Conservation (phyloP, 495 filamentous ascomycete genomes). For the Penicillium ochrochloron region DNA sequence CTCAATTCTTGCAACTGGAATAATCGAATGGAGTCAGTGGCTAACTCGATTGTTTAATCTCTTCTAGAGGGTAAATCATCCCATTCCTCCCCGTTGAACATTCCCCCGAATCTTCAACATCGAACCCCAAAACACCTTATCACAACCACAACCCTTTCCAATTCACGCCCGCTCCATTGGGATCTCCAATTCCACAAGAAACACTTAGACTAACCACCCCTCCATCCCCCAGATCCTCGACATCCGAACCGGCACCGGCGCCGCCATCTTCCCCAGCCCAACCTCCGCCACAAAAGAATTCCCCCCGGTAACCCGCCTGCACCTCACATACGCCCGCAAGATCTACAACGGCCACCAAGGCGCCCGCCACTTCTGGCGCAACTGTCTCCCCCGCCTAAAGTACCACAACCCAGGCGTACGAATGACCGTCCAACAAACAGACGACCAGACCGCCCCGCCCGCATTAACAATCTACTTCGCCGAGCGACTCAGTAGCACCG, state of each 20-base stretch:
- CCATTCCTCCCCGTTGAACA: slow-evolving; percentile 16
- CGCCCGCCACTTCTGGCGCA: slow-evolving; percentile 87
- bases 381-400: slow-evolving; percentile 83
- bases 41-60: slow-evolving; percentile 13
- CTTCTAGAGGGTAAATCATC: slow-evolving; percentile 42
- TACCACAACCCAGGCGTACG: slow-evolving; percentile 87
- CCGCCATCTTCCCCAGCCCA: slow-evolving; percentile 70
- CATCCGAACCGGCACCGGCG: slow-evolving; percentile 77
- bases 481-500: slow-evolving; percentile 40
- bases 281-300: slow-evolving; percentile 53
- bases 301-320: slow-evolving; percentile 72
- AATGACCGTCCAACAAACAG: slow-evolving; percentile 77
- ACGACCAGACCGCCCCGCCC: slow-evolving; percentile 56
- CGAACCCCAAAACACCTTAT: slow-evolving; percentile 4
- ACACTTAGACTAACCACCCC: not conserved
- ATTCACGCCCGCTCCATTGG: not conserved
- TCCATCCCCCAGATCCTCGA: slow-evolving; percentile 61
- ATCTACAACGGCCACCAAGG: slow-evolving; percentile 69
- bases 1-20: not conserved
- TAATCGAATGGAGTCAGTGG: slow-evolving; percentile 11
- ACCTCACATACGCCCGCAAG: slow-evolving; percentile 75
- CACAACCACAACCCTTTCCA: not conserved
- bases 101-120: slow-evolving; percentile 18
- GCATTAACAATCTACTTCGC: slow-evolving; percentile 80
- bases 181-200: not conserved